Percentiles rank a stretch among this genome's conserved stretches.
phyloP scores from a whole-genome alignment of 352 stramenopile genomes.

The Phytophthora syringae region DNA sequence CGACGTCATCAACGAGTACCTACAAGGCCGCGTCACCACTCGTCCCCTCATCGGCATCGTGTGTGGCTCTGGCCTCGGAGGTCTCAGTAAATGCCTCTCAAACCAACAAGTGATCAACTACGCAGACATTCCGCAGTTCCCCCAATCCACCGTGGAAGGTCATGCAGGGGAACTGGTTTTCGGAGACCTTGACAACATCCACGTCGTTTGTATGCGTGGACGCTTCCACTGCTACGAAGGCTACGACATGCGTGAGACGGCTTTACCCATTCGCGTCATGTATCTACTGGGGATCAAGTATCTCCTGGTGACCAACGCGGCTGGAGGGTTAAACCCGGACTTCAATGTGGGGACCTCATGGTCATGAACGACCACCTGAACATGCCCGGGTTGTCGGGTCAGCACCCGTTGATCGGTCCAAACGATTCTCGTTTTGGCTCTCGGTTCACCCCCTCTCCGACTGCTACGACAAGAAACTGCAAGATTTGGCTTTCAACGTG shows the following conservation, averaged over 20 bases:
- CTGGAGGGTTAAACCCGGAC: conserved; percentile 90
- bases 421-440: conserved; percentile 95
- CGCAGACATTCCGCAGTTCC: conserved; percentile 93
- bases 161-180: conserved; percentile 95
- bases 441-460: conserved; percentile 94
- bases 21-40: conserved; percentile 43
- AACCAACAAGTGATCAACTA: conserved; percentile 90
- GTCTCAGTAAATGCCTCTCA: conserved; percentile 89
- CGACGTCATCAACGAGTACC: conserved; percentile 69
- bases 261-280: conserved; percentile 94
- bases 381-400: conserved; percentile 89
- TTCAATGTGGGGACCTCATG: conserved; percentile 96
- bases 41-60: conserved; percentile 84
- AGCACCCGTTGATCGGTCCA: conserved; percentile 91
- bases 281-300: conserved; percentile 93
- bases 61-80: conserved; percentile 94
- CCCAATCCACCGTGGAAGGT: conserved; percentile 88
- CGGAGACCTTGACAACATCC: conserved; percentile 73
- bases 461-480: conserved; percentile 90
- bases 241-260: conserved; percentile 92
- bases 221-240: conserved; percentile 97
- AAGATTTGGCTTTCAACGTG: conserved; percentile 73
- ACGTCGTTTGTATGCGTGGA: conserved; percentile 93
- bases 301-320: conserved; percentile 96
- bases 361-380: conserved; percentile 96